Base-by-base conservation (phyloP, 2,329 filamentous ascomycete genomes). In the Dactylonectria estremocensis region DNA sequence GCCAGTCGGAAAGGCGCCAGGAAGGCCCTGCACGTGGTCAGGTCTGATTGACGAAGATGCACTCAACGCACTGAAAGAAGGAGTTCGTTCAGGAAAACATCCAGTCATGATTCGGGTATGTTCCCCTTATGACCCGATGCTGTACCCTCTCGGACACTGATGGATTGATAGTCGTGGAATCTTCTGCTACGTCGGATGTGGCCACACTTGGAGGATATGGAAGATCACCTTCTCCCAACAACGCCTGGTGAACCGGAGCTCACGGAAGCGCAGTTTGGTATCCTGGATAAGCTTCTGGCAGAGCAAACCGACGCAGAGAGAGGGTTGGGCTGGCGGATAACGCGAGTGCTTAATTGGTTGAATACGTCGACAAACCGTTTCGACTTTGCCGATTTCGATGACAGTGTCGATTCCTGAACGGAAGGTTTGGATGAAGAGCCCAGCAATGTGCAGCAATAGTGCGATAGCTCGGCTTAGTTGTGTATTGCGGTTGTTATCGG, bases 91-190 rank as follows among this genome's bases (percentile, higher is more conserved):
- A 11, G 68, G 67, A 16, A 75, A 66, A 57, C 53, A 70, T 13
- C 67, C 65, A 6, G 57, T 68, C 11, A 50, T 75, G 35, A 57
- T 68, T 62, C 74, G 74, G 72, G 74, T 76, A 45, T 71, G 72
- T 66, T 3, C 2, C 6, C 1, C n/a, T 46, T 37, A 43, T 6
- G 16, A 18, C 16, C 5, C 2, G 2, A 10, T 28, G 22, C 13
- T n/a, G 28, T 10, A 53, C 20, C 3, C 16, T 7, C 4, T 37
- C 6, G 4, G n/a, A 53, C 14, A 40, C 46, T 31, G 14, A 50
- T 46, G 14, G 20, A n/a, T n/a, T 64, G 33, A 73, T 18, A 77
- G 74, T 67, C 69, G 28, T 75, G 60, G 71, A 77, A 75, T 56
- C 67, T 76, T 68, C 66, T 65, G 54, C 37, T 75, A 22, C 74